A percentile compares a stretch with the other conserved stretches of the same genome.
phyloP scores from a whole-genome alignment of 306 rosid species.

The Pyrus betulifolia region DNA sequence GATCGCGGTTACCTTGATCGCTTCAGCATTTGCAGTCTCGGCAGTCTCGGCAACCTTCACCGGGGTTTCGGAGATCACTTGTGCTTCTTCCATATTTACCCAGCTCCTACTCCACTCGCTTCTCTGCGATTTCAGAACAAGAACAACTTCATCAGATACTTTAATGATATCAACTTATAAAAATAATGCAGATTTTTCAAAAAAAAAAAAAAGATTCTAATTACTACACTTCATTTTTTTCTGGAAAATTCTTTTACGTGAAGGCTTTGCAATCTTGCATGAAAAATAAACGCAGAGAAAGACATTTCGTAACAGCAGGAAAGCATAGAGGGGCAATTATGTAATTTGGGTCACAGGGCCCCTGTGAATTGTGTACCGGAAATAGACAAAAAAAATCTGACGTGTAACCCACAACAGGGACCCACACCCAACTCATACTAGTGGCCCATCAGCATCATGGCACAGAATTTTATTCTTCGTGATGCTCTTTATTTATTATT shows the following conservation, averaged over 20 bases:
- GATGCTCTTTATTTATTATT: no score
- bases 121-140: constrained; percentile 12
- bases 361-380: neutral
- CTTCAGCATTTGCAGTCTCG: constrained; percentile 20
- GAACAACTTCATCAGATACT: neutral
- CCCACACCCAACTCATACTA: neutral
- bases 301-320: neutral
- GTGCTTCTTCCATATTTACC: constrained; percentile 55
- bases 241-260: neutral
- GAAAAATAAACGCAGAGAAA: neutral
- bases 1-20: constrained; percentile 44
- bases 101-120: constrained; percentile 1
- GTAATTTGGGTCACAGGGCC: neutral
- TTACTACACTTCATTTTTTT: neutral
- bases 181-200: neutral
- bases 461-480: neutral
- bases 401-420: neutral
- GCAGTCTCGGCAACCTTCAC: constrained; percentile 43
- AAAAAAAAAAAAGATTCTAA: neutral
- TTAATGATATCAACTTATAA: neutral
- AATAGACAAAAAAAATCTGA: constrained; percentile 8
- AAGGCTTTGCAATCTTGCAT: neutral
- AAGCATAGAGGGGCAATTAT: neutral
- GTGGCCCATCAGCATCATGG: constrained; percentile 17
- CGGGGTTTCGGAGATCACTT: constrained; percentile 40